Evolutionary conservation across 1,139 yeast species (phyloP).

Genomic region (Blastobotrys capitulatus): DNA sequence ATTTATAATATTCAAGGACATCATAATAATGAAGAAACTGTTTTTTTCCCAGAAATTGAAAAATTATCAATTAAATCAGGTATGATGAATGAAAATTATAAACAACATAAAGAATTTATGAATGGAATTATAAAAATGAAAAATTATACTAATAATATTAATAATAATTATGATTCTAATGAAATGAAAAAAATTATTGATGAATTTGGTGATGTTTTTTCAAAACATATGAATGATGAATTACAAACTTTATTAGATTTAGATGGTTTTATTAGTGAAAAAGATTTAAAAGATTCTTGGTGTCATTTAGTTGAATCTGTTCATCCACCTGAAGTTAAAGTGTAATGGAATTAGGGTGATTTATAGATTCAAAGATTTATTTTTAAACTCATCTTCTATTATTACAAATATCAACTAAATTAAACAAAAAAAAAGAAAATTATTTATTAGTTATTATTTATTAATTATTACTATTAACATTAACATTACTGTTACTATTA

Average conservation of each 20-base stretch:
- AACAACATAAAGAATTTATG: constrained; percentile 1
- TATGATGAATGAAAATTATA: neutral
- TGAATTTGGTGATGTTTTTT: constrained; percentile 4
- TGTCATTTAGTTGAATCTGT: neutral
- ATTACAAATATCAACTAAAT: neutral
- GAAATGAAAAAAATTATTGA: neutral
- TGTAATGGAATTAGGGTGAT: no score
- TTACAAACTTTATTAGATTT: neutral
- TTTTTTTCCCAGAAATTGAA: constrained; percentile 6
- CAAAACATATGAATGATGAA: constrained; percentile 4
- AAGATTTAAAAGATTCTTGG: neutral
- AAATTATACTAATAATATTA: neutral
- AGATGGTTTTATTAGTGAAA: neutral
- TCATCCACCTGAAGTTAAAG: no score
- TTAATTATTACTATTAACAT: no score
- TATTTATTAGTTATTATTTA: no score
- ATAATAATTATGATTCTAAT: neutral
- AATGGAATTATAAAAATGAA: neutral
- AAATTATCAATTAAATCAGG: neutral
- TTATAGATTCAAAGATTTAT: no score
- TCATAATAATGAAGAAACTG: constrained; percentile 4
- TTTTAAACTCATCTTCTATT: neutral
- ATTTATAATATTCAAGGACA: neutral
- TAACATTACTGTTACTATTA: no score
- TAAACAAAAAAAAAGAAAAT: no score